phyloP scores from a whole-genome alignment of 1,284 basidiomycete genomes.

The Ustilago shanxiensis region DNA sequence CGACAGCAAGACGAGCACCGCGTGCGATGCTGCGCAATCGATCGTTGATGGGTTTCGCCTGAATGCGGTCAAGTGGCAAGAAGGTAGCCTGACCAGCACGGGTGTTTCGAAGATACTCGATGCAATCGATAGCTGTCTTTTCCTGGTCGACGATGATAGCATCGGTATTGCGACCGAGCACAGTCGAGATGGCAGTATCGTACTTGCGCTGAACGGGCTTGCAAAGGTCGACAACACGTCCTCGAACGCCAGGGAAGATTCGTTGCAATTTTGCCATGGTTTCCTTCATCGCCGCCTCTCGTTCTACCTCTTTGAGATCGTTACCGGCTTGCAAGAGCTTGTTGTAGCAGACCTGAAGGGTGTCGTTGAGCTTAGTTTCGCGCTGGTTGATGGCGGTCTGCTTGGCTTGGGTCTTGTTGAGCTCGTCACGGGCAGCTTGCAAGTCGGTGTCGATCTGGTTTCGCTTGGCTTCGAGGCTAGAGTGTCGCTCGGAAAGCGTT shows the following conservation, averaged over 20 bases:
- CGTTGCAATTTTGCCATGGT: constrained; percentile 84
- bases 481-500: constrained; percentile 75
- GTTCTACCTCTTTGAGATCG: constrained; percentile 78
- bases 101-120: constrained; percentile 95
- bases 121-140: constrained; percentile 96
- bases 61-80: constrained; percentile 95
- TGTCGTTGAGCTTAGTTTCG: constrained; percentile 79
- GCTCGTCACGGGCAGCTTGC: constrained; percentile 75
- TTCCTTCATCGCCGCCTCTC: constrained; percentile 86
- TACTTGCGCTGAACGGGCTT: constrained; percentile 93
- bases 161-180: constrained; percentile 93
- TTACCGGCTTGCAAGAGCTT: constrained; percentile 76
- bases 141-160: constrained; percentile 96
- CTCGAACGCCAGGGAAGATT: constrained; percentile 72
- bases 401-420: constrained; percentile 82
- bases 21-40: constrained; percentile 91
- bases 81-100: constrained; percentile 95
- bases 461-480: constrained; percentile 70
- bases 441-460: constrained; percentile 32
- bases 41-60: constrained; percentile 92
- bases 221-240: constrained; percentile 90
- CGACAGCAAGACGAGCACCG: constrained; percentile 91
- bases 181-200: constrained; percentile 91
- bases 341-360: constrained; percentile 83
- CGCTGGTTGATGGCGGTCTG: constrained; percentile 75